phyloP scores from a whole-genome alignment of 163 green algal genomes.

The Chlorella variabilis region DNA sequence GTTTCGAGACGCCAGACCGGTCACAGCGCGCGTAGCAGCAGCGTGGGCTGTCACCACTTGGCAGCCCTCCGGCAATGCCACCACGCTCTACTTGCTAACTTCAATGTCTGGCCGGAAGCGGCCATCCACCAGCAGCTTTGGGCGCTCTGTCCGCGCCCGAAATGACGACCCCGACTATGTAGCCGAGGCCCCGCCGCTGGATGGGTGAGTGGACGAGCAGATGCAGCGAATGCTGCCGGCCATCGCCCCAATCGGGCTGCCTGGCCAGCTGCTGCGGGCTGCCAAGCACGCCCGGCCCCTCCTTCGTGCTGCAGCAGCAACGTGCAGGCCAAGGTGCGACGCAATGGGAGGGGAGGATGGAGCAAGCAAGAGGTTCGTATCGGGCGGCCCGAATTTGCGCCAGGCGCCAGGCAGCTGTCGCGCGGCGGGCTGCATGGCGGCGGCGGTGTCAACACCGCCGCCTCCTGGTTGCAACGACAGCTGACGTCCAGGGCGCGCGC shows the following conservation, averaged over 20 bases:
- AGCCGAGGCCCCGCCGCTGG: neutral
- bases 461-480: neutral
- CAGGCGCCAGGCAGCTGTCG: constrained; percentile 9
- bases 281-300: neutral
- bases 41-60: neutral
- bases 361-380: constrained; percentile 41
- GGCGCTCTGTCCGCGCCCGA: constrained; percentile 13
- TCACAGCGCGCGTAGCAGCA: constrained; percentile 1
- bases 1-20: too few relatives aligned
- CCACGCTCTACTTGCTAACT: too few relatives aligned
- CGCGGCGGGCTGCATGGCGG: neutral
- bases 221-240: neutral
- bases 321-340: constrained; percentile 22
- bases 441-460: neutral
- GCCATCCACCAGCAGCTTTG: neutral
- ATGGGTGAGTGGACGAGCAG: neutral
- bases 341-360: constrained; percentile 35
- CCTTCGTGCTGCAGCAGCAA: constrained; percentile 5
- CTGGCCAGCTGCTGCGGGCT: neutral
- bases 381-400: neutral
- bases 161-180: constrained; percentile 36
- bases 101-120: constrained; percentile 17
- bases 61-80: neutral
- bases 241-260: neutral
- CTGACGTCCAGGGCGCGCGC: too few relatives aligned